Base-by-base conservation (phyloP, 2,329 filamentous ascomycete genomes). In the Botryotinia calthae region DNA sequence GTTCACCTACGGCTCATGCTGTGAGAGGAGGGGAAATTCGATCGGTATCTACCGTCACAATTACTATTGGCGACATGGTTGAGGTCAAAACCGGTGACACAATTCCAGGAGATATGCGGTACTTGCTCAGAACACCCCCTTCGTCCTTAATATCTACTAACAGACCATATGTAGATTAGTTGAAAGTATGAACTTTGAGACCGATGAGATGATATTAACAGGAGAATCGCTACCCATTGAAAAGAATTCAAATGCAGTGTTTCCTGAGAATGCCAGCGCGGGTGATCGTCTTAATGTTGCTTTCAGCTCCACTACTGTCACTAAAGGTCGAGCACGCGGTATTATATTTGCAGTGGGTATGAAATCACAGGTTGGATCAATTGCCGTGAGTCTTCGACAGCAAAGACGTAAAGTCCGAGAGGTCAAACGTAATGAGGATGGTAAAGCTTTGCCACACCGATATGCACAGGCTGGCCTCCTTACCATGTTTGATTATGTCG, bases 341-440 rank as follows among this genome's bases (percentile, higher is more conserved):
- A 85, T 90, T 71, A 87, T 89, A 20, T 86, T 88, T 76, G 86
- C 86, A 28, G 90, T 87, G 28, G 89, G 85, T 28, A 88, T 88
- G 84, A 82, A 84, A 75, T 90, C 88, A 42, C 88, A 90, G 79
- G 88, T 91, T 66, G 89, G 89, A 54, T 87, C 87, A 56, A 92
- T 92, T 74, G 90, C 90, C 2, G 84, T 84, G 73, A 83, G 88
- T 51, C 86, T 91, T 37, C 86, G 87, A 63, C 85, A 86, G 34
- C 85, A 84, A 70, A 84, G 86, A 54, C 85, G 81, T 65, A 85
- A 82, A 76, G 80, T 79, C 44, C 82, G 85, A 10, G 81, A 80
- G 0, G 84, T 86, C 48, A 85, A 85, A 81, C 83, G 84, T 48
- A 84, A 84, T n/a, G 82, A 83, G 22, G 82, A 85, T 72, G 87